A percentile compares a stretch with the other conserved stretches of the same genome.
Evolutionary conservation across 495 filamentous ascomycete genomes (phyloP).

Genomic region (Penicillium maclennaniae): DNA sequence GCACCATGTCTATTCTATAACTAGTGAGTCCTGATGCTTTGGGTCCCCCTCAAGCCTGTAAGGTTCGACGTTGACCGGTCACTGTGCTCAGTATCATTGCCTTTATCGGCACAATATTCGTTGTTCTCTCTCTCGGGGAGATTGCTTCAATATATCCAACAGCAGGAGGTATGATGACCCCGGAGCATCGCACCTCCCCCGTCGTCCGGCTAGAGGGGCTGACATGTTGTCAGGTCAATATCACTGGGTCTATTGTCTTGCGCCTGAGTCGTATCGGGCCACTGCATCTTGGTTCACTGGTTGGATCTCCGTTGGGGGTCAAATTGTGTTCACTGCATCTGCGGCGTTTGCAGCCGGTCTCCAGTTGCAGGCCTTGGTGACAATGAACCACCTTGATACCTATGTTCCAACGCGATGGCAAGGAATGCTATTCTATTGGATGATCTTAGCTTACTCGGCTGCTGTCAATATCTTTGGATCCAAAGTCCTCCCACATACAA

Average conservation of each 20-base stretch:
- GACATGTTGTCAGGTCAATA: slow-evolving; percentile 16
- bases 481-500: slow-evolving; percentile 22
- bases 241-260: slow-evolving; percentile 25
- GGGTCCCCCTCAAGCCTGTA: neutral
- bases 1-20: slow-evolving; percentile 34
- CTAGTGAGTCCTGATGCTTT: slow-evolving; percentile 13
- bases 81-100: slow-evolving; percentile 13
- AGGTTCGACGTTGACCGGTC: neutral
- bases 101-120: slow-evolving; percentile 18
- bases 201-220: neutral
- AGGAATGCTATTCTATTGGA: slow-evolving; percentile 26
- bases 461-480: slow-evolving; percentile 21
- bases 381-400: slow-evolving; percentile 21
- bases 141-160: slow-evolving; percentile 26
- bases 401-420: slow-evolving; percentile 20
- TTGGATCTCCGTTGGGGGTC: slow-evolving; percentile 30
- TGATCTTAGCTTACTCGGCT: slow-evolving; percentile 17
- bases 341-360: slow-evolving; percentile 25
- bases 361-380: slow-evolving; percentile 23
- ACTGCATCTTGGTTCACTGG: slow-evolving; percentile 26
- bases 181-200: neutral
- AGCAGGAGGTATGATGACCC: slow-evolving; percentile 17
- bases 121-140: slow-evolving; percentile 22
- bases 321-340: slow-evolving; percentile 28
- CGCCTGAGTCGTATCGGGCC: slow-evolving; percentile 14